These are phyloP conservation scores for Penicillium mononematosum DNA, from an alignment of 495 filamentous ascomycete genomes.

Conservation along the genomic window DNA sequence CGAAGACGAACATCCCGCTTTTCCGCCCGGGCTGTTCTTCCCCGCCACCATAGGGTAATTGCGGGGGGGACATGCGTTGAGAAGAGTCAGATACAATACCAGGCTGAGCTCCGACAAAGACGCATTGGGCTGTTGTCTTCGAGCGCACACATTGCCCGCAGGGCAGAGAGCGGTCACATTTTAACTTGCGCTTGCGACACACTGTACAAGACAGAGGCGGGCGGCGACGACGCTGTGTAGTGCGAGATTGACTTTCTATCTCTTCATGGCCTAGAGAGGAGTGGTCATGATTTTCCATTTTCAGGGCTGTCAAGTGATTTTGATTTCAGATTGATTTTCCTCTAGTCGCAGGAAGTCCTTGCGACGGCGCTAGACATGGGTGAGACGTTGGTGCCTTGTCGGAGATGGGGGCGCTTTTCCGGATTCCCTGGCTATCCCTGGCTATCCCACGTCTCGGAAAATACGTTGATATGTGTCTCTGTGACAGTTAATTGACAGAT, in stretches of 20 bases:
- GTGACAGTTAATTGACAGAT: neutral
- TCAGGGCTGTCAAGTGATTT: neutral
- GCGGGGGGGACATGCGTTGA: slow-evolving; percentile 18
- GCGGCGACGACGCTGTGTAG: slow-evolving; percentile 35
- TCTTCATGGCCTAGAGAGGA: slow-evolving; percentile 7
- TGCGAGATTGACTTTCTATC: slow-evolving; percentile 13
- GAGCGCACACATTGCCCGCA: slow-evolving; percentile 63
- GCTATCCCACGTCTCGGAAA: neutral
- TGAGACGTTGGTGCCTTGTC: slow-evolving; percentile 1
- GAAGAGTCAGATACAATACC: slow-evolving; percentile 13
- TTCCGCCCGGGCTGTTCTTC: slow-evolving; percentile 19
- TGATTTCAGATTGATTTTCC: neutral
- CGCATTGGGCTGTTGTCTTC: slow-evolving; percentile 37
- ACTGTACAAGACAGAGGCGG: slow-evolving; percentile 45
- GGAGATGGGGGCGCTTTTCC: neutral
- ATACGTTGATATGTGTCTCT: neutral
- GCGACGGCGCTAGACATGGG: slow-evolving; percentile 6
- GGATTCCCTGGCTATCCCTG: neutral
- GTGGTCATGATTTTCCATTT: slow-evolving; percentile 11
- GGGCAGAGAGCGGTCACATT: slow-evolving; percentile 65
- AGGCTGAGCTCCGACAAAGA: slow-evolving; percentile 32
- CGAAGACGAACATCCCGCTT: slow-evolving; percentile 42
- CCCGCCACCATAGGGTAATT: slow-evolving; percentile 9
- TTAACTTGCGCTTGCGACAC: slow-evolving; percentile 67
- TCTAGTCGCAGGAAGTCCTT: slow-evolving; percentile 1